Percentiles rank a stretch among this genome's conserved stretches.
These are phyloP conservation scores for Ceratocystis eucalypticola DNA, from an alignment of 2,329 filamentous ascomycete genomes.

Conservation along the genomic window DNA sequence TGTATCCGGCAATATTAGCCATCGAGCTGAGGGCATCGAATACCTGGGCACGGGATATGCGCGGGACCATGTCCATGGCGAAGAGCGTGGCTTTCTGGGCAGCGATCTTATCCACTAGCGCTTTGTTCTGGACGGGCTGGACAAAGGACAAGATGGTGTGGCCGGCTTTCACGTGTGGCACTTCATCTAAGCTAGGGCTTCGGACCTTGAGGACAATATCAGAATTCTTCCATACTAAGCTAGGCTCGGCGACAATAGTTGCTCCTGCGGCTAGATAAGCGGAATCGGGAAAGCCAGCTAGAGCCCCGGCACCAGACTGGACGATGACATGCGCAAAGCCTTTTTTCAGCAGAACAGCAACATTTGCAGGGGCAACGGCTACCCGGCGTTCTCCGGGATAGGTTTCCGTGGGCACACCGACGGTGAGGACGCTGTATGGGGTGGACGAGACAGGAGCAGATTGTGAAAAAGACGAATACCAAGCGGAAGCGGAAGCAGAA, in stretches of 20 bases:
- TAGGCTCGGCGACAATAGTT: constrained; percentile 53
- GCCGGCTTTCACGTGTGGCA: constrained; percentile 51
- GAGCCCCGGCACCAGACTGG: constrained; percentile 64
- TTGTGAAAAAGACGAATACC: neutral
- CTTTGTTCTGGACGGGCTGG: constrained; percentile 68
- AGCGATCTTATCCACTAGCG: constrained; percentile 59
- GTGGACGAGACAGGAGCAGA: constrained; percentile 31
- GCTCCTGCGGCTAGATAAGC: constrained; percentile 69
- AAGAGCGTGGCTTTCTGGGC: constrained; percentile 60
- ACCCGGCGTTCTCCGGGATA: constrained; percentile 69
- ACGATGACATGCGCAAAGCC: constrained; percentile 66
- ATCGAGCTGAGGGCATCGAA: constrained; percentile 85
- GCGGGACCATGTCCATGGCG: constrained; percentile 86
- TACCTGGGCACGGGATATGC: constrained; percentile 76
- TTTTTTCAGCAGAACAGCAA: constrained; percentile 69
- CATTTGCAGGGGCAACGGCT: constrained; percentile 73
- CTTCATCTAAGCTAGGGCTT: constrained; percentile 56
- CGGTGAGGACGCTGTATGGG: constrained; percentile 58
- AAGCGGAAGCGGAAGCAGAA: neutral
- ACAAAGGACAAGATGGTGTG: constrained; percentile 72
- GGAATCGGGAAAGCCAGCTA: constrained; percentile 63
- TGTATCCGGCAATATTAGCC: constrained; percentile 91
- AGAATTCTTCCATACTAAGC: constrained; percentile 57
- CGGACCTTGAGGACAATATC: constrained; percentile 79
- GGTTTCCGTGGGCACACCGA: constrained; percentile 70